These are phyloP conservation scores for Hapsidospora chrysogenum DNA, from an alignment of 495 filamentous ascomycete genomes.

Conservation along the genomic window DNA sequence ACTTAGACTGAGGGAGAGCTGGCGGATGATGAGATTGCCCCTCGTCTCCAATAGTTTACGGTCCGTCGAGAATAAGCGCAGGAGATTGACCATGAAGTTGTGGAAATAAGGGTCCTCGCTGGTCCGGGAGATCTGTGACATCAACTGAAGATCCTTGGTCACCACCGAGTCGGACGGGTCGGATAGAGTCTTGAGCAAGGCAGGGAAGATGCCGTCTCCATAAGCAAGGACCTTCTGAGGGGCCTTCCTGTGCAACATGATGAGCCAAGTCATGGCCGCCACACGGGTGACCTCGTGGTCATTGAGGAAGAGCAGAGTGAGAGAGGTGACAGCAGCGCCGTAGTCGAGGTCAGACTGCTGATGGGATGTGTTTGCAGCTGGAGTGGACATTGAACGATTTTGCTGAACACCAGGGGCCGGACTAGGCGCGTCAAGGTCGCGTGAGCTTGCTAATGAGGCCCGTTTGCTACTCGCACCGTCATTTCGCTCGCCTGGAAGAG, in stretches of 20 bases:
- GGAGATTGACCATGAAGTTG: conserved; percentile 92
- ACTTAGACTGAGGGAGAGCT: conserved; percentile 82
- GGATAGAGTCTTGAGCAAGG: conserved; percentile 87
- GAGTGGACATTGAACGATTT: conserved; percentile 15
- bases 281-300: conserved; percentile 93
- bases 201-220: conserved; percentile 94
- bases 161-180: conserved; percentile 94
- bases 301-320: conserved; percentile 88
- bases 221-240: conserved; percentile 88
- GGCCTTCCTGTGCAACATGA: conserved; percentile 92
- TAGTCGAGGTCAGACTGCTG: conserved; percentile 75
- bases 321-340: conserved; percentile 85
- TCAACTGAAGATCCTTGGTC: conserved; percentile 80
- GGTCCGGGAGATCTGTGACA: conserved; percentile 90
- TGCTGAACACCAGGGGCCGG: conserved; percentile 27
- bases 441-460: conserved; percentile 33
- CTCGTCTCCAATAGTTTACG: conserved; percentile 77
- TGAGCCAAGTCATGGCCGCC: conserved; percentile 85
- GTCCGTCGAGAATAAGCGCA: conserved; percentile 92
- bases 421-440: conserved; percentile 36
- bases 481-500: conserved; percentile 34
- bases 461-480: conserved; percentile 35
- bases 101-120: conserved; percentile 96
- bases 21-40: conserved; percentile 90
- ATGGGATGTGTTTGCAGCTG: conserved; percentile 26